Evolutionary conservation across 495 filamentous ascomycete species (phyloP).

Genomic region (Bombardia bombarda): DNA sequence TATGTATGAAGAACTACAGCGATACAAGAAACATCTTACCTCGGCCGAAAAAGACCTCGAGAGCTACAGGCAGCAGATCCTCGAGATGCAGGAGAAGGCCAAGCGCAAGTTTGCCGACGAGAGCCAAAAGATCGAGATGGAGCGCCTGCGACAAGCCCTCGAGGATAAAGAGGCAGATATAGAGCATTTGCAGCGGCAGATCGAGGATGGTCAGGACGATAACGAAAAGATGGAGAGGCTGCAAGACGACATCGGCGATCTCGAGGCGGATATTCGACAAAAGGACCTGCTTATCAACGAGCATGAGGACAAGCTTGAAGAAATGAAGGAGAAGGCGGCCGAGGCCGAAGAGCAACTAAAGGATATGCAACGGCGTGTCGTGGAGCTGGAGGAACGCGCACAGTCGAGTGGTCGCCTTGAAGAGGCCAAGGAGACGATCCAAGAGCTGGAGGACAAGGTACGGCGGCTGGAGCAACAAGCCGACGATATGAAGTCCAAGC

Average conservation of each 20-base stretch:
- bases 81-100: constrained; percentile 70
- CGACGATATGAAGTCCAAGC: constrained; percentile 50
- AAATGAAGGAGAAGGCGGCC: constrained; percentile 39
- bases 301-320: constrained; percentile 35
- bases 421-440: constrained; percentile 46
- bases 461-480: constrained; percentile 39
- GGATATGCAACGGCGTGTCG: constrained; percentile 46
- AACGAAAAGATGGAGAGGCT: constrained; percentile 40
- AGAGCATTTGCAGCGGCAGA: constrained; percentile 41
- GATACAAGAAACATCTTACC: constrained; percentile 70
- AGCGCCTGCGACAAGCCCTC: constrained; percentile 42
- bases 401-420: constrained; percentile 43
- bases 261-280: constrained; percentile 50
- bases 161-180: constrained; percentile 46
- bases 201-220: constrained; percentile 41
- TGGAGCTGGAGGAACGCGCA: constrained; percentile 55
- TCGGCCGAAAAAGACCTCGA: constrained; percentile 75
- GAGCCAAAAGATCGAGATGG: constrained; percentile 50
- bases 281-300: constrained; percentile 40
- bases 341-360: constrained; percentile 47
- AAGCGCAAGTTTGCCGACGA: constrained; percentile 65
- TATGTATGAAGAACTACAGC: constrained; percentile 75
- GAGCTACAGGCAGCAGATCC: constrained; percentile 64
- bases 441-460: constrained; percentile 37
- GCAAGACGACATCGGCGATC: constrained; percentile 51